A percentile compares a stretch with the other conserved stretches of the same genome.
phyloP scores from a whole-genome alignment of 441 rosid genomes.

The Pelargonium myrrhifolium region DNA sequence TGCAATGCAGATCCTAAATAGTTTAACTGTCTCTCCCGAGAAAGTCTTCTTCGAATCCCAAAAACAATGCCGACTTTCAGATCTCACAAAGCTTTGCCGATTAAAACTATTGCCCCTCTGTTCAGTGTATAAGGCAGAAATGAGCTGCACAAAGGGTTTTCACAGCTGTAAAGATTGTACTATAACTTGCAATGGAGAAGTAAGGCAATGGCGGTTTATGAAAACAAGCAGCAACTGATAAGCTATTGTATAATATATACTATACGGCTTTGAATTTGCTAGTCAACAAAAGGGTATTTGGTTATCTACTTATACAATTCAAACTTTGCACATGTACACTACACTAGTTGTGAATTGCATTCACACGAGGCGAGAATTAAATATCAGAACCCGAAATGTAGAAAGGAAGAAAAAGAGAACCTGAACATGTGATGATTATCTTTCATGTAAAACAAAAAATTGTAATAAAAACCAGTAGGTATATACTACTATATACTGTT shows the following conservation, averaged over 20 bases:
- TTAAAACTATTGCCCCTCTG: not conserved
- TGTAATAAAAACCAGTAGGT: too few relatives aligned
- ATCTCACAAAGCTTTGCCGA: conserved; percentile 19
- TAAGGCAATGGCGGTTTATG: not conserved
- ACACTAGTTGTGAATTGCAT: too few relatives aligned
- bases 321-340: too few relatives aligned
- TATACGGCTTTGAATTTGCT: not conserved
- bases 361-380: too few relatives aligned
- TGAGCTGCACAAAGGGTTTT: conserved; percentile 22
- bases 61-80: conserved; percentile 20
- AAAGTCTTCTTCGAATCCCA: conserved; percentile 19
- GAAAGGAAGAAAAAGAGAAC: too few relatives aligned
- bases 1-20: conserved; percentile 20
- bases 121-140: conserved; percentile 17
- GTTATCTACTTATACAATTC: not conserved
- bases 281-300: not conserved
- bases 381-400: too few relatives aligned
- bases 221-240: too few relatives aligned
- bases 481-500: too few relatives aligned
- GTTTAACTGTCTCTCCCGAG: conserved; percentile 14
- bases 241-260: too few relatives aligned
- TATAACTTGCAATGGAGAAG: not conserved
- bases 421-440: too few relatives aligned
- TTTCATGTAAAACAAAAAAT: too few relatives aligned
- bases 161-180: not conserved